Evolutionary conservation across 441 rosid species (phyloP), one percentile per base, ranked within the genome.

Genomic region (Biscutella laevigata): DNA sequence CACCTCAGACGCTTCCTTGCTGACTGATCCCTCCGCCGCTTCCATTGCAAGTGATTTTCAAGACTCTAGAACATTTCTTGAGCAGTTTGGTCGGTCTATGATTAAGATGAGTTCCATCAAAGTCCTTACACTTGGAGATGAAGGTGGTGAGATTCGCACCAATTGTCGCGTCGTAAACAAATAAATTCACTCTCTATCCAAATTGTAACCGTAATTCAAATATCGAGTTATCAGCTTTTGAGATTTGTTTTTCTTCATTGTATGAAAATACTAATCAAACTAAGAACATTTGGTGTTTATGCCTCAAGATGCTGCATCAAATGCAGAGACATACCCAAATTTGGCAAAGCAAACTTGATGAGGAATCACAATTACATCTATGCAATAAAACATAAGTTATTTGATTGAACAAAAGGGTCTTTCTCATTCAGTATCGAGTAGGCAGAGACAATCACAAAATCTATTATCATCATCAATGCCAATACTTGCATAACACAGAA

Each of bases 1-100:
- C 60, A 65, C 64, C 21, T 85, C 89, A 0, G 89, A 85, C 37
- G 86, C 86, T 0, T 77, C 86, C 7, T 77, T 82, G 41, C 65
- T 86, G 32, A 79, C 88, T 7, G 5, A 81, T 30, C 1, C 28
- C 1, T 46, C 51, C 2, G 71, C 95, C 0, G 51, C 40, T 0
- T 20, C 15, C 7, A 57, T 70, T 4, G 75, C 70, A 4, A 30
- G 17, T 66, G 51, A 30, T 49, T 26, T 70, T 17, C 65, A 32
- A 28, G 36, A 32, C 11, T 46, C 61, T 0, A 22, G 26, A 0
- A 20, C 17, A 17, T 81, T 77, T 51, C 59, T 68, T 66, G 17
- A 41, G 8, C 57, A 55, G 60, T 50, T 58, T 56, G 29, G 59
- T 45, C 28, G 25, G 49, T 32, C 95, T 30, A 81, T 81, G 83